Evolutionary conservation across 345 rosid species (phyloP).

Genomic region (Eucalyptus sp.): DNA sequence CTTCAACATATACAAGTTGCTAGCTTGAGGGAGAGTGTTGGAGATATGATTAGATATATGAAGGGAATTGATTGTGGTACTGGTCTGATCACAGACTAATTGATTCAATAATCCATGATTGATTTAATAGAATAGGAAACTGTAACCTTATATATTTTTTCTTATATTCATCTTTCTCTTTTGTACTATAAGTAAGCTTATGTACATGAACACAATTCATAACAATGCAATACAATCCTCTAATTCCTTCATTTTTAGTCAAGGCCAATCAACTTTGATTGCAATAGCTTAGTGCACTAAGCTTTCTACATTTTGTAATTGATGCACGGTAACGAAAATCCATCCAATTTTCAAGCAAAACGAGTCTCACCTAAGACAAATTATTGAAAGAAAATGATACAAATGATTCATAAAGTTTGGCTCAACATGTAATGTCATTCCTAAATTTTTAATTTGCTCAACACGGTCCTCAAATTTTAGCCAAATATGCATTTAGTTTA

Average conservation of each 20-base stretch:
- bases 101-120: not conserved
- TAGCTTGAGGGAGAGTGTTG: not conserved
- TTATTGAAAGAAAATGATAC: not conserved
- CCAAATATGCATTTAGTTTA: no score
- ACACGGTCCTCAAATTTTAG: fast-evolving
- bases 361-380: not conserved
- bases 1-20: not conserved
- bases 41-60: no score
- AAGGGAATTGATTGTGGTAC: not conserved
- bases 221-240: no score
- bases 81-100: fast-evolving
- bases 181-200: not conserved
- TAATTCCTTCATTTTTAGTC: no score
- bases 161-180: not conserved
- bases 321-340: fast-evolving
- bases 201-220: not conserved
- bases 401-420: not conserved
- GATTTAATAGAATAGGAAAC: not conserved
- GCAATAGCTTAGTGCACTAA: fast-evolving
- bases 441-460: no score
- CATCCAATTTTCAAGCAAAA: not conserved
- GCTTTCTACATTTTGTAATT: not conserved
- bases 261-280: not conserved
- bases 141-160: not conserved
- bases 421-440: fast-evolving